Conservation (phyloP, 1,284 basidiomycete species). For the Inonotus hispidus region DNA sequence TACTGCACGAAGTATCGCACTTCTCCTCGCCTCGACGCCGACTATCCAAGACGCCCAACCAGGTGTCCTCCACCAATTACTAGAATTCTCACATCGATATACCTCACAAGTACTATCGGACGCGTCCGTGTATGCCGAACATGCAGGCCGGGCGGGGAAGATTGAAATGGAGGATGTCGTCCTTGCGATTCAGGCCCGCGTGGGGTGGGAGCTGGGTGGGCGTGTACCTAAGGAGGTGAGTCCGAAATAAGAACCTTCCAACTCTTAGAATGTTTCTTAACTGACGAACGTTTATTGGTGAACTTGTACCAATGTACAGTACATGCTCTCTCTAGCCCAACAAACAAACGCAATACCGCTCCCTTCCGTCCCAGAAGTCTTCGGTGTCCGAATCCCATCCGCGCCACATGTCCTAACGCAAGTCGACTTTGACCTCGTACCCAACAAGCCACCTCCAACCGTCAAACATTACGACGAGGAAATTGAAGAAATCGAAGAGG, state of each 20-base stretch:
- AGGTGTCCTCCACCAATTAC: conserved; percentile 87
- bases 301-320: conserved; percentile 45
- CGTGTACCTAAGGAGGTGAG: conserved; percentile 92
- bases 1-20: conserved; percentile 87
- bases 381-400: conserved; percentile 88
- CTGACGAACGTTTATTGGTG: too few relatives aligned
- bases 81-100: conserved; percentile 96
- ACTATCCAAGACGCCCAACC: conserved; percentile 91
- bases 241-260: conserved; percentile 12
- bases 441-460: conserved; percentile 75
- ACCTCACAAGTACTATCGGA: conserved; percentile 88
- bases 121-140: conserved; percentile 90
- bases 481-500: conserved; percentile 68
- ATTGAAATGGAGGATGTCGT: conserved; percentile 89
- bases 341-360: conserved; percentile 88
- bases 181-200: conserved; percentile 87
- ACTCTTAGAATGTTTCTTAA: neutral
- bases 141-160: conserved; percentile 75
- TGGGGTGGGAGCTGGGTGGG: conserved; percentile 92
- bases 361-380: conserved; percentile 91
- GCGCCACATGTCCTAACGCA: conserved; percentile 79
- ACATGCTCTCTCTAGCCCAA: conserved; percentile 82
- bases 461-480: conserved; percentile 74
- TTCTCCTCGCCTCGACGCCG: conserved; percentile 91
- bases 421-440: conserved; percentile 91